Evolutionary conservation across 2,329 filamentous ascomycete species (phyloP).

Genomic region (Cladophialophora bantiana): DNA sequence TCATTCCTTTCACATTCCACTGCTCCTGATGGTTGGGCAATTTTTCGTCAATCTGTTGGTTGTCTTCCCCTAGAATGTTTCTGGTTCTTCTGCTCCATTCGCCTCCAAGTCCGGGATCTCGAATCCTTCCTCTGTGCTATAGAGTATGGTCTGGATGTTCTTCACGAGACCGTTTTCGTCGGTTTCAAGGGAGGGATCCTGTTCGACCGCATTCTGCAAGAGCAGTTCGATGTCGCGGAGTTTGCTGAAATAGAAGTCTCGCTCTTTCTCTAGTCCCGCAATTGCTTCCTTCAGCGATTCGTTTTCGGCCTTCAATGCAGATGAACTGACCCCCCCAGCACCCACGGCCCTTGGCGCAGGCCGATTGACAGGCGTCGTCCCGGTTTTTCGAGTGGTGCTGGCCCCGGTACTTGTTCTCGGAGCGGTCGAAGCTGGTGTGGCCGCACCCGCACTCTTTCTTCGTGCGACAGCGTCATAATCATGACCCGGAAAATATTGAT

Average conservation of each 20-base stretch:
- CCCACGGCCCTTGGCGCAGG: constrained; percentile 29
- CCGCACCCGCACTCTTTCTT: constrained; percentile 76
- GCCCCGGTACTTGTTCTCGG: constrained; percentile 50
- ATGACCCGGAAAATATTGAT: constrained; percentile 95
- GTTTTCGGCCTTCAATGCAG: constrained; percentile 78
- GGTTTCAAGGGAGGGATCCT: constrained; percentile 91
- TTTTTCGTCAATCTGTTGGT: background rate
- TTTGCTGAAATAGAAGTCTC: constrained; percentile 99
- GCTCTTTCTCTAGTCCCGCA: constrained; percentile 89
- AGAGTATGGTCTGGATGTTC: constrained; percentile 94
- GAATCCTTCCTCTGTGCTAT: constrained; percentile 87
- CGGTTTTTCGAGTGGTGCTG: constrained; percentile 64
- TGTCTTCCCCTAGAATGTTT: constrained; percentile 45
- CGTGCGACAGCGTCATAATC: constrained; percentile 91
- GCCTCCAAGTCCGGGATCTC: constrained; percentile 86
- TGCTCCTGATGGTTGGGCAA: background rate
- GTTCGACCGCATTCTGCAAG: constrained; percentile 90
- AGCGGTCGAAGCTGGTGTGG: constrained; percentile 59
- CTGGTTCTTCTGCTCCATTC: constrained; percentile 59
- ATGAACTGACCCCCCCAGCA: constrained; percentile 53
- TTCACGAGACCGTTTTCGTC: constrained; percentile 91
- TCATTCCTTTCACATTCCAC: background rate
- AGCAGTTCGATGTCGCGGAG: constrained; percentile 94
- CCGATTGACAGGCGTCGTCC: constrained; percentile 61
- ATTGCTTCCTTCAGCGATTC: constrained; percentile 92